Conservation (phyloP, 805 yeast species). For the Jamesozyma rosinii region DNA sequence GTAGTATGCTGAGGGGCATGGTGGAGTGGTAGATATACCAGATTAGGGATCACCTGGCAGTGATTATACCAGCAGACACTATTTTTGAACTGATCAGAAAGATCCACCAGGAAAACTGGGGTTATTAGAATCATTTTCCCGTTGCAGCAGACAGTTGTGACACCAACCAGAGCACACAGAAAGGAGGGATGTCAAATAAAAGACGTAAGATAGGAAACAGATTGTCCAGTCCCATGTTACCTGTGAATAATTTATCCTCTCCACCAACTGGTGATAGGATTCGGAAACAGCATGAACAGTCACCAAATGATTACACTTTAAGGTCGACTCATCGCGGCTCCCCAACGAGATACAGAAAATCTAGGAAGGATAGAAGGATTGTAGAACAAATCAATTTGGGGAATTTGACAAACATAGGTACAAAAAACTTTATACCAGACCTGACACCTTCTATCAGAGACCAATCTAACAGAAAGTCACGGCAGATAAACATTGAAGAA, state of each 20-base stretch:
- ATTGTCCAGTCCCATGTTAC: background rate
- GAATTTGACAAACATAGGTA: background rate
- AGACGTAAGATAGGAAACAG: background rate
- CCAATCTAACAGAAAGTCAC: background rate
- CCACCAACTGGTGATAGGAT: background rate
- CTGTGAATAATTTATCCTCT: background rate
- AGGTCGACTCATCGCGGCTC: background rate
- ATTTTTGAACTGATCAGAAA: no score
- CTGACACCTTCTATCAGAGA: background rate
- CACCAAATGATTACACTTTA: background rate
- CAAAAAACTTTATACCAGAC: slow-evolving; percentile 11
- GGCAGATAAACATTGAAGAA: background rate
- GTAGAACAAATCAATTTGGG: slow-evolving; percentile 11
- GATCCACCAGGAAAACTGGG: no score
- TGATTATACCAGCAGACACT: no score
- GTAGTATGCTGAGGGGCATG: no score
- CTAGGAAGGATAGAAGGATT: slow-evolving; percentile 14
- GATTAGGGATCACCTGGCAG: no score
- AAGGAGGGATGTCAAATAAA: background rate
- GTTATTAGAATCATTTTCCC: no score
- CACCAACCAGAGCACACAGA: no score
- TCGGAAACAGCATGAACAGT: background rate
- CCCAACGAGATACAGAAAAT: slow-evolving; percentile 12
- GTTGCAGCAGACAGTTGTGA: no score
- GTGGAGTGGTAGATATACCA: no score